These are phyloP conservation scores for Erysiphe neolycopersici DNA, from an alignment of 2,329 filamentous ascomycete species.

Conservation along the genomic window DNA sequence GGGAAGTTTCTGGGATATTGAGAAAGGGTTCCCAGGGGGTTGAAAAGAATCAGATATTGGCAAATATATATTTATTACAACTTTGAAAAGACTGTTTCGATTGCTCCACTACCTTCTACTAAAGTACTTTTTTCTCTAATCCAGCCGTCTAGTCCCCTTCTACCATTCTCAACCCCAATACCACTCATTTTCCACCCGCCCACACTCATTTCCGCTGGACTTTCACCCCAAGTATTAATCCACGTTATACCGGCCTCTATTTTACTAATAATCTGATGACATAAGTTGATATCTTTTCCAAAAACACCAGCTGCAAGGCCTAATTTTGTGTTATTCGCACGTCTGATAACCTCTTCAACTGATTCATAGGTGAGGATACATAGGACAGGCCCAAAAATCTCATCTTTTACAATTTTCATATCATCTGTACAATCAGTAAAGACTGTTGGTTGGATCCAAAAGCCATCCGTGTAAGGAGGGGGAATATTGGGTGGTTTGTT, in stretches of 20 bases:
- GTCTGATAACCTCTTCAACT: slow-evolving; percentile 38
- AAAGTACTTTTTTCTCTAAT: slow-evolving; percentile 69
- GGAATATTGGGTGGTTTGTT: slow-evolving; percentile 20
- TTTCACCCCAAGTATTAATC: slow-evolving; percentile 88
- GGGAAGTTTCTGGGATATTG: too few species aligned
- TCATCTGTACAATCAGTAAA: slow-evolving; percentile 65
- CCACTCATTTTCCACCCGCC: slow-evolving; percentile 85
- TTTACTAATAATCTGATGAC: slow-evolving; percentile 42
- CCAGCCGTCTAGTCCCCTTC: slow-evolving; percentile 56
- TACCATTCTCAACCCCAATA: slow-evolving; percentile 65
- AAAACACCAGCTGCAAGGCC: slow-evolving; percentile 71
- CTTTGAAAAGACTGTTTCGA: slow-evolving; percentile 49
- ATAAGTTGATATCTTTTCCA: slow-evolving; percentile 44
- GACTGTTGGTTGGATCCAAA: slow-evolving; percentile 61
- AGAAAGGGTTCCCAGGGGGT: too few species aligned
- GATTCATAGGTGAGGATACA: slow-evolving; percentile 47
- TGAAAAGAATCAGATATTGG: too few species aligned
- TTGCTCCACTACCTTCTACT: slow-evolving; percentile 45
- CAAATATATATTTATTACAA: slow-evolving; percentile 3
- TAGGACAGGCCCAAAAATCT: slow-evolving; percentile 80
- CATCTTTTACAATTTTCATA: slow-evolving; percentile 57
- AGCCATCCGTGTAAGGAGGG: slow-evolving; percentile 27
- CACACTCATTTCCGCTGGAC: slow-evolving; percentile 73
- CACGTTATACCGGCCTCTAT: slow-evolving; percentile 72
- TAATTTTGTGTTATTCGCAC: slow-evolving; percentile 52